Evolutionary conservation across 164 flowering plant species (phyloP), one percentile per base, ranked within the genome.

Genomic region (Warburgia ugandensis): DNA sequence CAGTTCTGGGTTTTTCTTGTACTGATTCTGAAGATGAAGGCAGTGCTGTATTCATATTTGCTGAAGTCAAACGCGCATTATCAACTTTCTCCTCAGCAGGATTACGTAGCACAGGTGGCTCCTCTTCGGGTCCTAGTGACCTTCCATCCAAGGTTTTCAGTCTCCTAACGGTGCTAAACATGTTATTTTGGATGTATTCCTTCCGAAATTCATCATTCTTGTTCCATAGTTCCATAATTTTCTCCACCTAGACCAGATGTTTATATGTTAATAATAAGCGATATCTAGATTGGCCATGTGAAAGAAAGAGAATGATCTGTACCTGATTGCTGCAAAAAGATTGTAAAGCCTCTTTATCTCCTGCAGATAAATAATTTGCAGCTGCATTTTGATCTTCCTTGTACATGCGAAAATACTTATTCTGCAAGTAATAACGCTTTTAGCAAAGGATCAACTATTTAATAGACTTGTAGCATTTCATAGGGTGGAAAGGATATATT

Each of bases 141-240:
- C 92, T 81, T 10, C 97, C 96, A 69, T 91, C 97, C 52, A 73
- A 54, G 19, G 97, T 84, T 52, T 59, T 71, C 48, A 86, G 62
- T 64, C 96, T 77, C 72, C 92, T 73, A 17, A 83, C 14, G 2
- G 85, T 86, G 62, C 92, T 81, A 58, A 66, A 64, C 10, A 40
- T 48, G 58, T 86, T 90, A 77, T 75, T 67, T 50, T 68, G 72
- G 33, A 82, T 29, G 47, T 86, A 90, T 0, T 80, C 83, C 19
- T 55, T 71, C 27, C 96, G 73, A 69, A 84, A 84, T 48, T 84
- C 92, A 37, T 71, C 79, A 62, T 76, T 55, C 20, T 50, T 74
- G 66, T 79, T 84, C 94, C 86, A 84, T 28, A 75, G 50, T 21
- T 84, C 78, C 85, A 80, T 80, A 14, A 83, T 21, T 17, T 20